A percentile compares a stretch with the other conserved stretches of the same genome.
phyloP scores from a whole-genome alignment of 305 asterid genomes.

The Lippia alba region DNA sequence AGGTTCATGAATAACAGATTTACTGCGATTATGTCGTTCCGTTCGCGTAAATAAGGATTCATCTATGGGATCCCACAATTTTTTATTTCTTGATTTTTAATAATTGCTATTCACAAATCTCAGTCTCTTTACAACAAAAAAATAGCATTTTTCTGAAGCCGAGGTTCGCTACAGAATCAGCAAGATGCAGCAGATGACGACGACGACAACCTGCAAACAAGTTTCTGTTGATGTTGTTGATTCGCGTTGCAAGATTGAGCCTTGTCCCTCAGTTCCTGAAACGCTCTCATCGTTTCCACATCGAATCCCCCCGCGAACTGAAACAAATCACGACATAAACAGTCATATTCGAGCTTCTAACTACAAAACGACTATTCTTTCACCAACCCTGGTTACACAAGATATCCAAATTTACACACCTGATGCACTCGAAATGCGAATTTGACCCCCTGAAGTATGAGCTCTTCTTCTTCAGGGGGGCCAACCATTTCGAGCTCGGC shows the following conservation, averaged over 20 bases:
- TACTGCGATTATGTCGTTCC: background rate
- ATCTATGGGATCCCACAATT: background rate
- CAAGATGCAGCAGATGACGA: constrained; percentile 36
- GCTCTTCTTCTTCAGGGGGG: constrained; percentile 92
- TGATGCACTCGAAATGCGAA: constrained; percentile 87
- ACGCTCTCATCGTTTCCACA: constrained; percentile 93
- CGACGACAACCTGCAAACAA: constrained; percentile 49
- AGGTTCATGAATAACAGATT: background rate
- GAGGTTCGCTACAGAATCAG: constrained; percentile 68
- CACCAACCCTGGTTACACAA: background rate
- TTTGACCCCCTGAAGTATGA: constrained; percentile 83
- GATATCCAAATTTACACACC: constrained; percentile 19
- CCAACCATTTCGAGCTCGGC: constrained; percentile 82
- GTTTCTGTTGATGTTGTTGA: constrained; percentile 70
- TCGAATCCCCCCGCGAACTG: constrained; percentile 96
- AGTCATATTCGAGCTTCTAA: too few relatives aligned
- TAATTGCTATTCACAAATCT: constrained; percentile 36
- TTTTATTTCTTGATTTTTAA: background rate
- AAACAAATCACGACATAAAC: background rate
- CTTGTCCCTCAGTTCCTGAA: constrained; percentile 85
- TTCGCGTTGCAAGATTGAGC: constrained; percentile 72
- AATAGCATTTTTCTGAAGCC: constrained; percentile 58
- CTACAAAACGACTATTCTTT: background rate
- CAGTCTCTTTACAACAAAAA: constrained; percentile 38
- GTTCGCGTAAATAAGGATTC: background rate